Evolutionary conservation across 805 yeast genomes (phyloP), one percentile per base, ranked within the genome.

Genomic region (Zygosaccharomyces pseudorouxii): DNA sequence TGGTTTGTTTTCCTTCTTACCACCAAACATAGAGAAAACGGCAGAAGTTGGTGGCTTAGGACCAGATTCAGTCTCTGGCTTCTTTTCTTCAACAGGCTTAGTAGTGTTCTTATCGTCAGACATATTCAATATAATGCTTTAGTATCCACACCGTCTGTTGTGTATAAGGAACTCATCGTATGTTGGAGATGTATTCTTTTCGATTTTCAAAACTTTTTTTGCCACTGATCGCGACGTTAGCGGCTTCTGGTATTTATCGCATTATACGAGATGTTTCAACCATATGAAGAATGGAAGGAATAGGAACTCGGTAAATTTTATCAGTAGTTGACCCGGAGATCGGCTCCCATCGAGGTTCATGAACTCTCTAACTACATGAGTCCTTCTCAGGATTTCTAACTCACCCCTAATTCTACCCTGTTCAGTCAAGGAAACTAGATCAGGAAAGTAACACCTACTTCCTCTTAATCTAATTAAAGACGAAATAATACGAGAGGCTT

Each of bases 1-100:
- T 63, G 65, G 66, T 71, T 78, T 81, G 75, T 81, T 81, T 58
- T 81, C 81, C 67, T 86, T 83, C 68, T 83, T 83, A 56, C 95
- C 97, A 51, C 97, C 97, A 69, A 92, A 92, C 96, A 90, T 86
- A 64, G 95, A 82, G 65, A 92, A 90, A 19, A 89, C 95, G 66
- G 84, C 83, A 48, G 95, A 68, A 25, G 89, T 77, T 57, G 95
- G 95, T 37, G 87, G 87, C 46, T 65, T 64, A 35, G 66, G 55
- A 43, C 60, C 60, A 37, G 56, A 42, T 31, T 52, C 63, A 40
- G 60, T 60, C 29, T 52, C 63, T 41, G 62, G 60, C 38, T 59
- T 59, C 52, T 59, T 50, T 43, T 51, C 52, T 48, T 59, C 67
- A 44, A 46, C 50, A 11, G 57, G 55, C 38, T 55, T 54, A 30